These are phyloP conservation scores for Nadsonia starkeyi-henricii DNA, from an alignment of 1,139 yeast species.

Conservation along the genomic window DNA sequence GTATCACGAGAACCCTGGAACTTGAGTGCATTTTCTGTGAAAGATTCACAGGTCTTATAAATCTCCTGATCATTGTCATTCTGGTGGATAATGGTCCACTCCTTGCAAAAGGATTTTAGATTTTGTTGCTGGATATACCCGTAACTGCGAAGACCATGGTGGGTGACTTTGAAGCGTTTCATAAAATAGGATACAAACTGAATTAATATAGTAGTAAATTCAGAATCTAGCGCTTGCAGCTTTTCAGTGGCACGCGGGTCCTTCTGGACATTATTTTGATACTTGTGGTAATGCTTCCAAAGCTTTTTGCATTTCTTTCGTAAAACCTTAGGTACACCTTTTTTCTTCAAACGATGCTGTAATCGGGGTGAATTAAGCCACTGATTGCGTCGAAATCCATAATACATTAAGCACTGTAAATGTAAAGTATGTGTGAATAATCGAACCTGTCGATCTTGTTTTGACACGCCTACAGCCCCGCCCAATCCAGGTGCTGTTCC, in stretches of 20 bases:
- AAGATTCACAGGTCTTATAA: not conserved
- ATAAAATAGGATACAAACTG: not conserved
- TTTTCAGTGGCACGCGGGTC: not conserved
- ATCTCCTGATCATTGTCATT: not conserved
- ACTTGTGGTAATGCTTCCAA: not conserved
- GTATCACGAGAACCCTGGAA: not conserved
- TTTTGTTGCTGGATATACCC: not conserved
- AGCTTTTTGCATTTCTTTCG: not conserved
- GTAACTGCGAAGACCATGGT: not conserved
- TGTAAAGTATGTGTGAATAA: not conserved
- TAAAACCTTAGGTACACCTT: not conserved
- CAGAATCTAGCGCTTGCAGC: not conserved
- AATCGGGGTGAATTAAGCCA: not conserved
- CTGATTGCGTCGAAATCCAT: not conserved
- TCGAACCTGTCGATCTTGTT: not conserved
- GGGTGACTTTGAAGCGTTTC: not conserved
- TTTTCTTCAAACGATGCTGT: not conserved
- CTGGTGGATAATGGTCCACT: not conserved
- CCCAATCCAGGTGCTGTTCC: no score
- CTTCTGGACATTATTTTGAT: not conserved
- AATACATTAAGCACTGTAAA: not conserved
- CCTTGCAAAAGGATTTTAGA: not conserved
- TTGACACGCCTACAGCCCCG: not conserved
- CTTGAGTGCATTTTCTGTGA: not conserved
- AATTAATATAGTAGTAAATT: not conserved